Conservation (phyloP, 2,329 filamentous ascomycete genomes). For the Zymoseptoria ardabiliae region DNA sequence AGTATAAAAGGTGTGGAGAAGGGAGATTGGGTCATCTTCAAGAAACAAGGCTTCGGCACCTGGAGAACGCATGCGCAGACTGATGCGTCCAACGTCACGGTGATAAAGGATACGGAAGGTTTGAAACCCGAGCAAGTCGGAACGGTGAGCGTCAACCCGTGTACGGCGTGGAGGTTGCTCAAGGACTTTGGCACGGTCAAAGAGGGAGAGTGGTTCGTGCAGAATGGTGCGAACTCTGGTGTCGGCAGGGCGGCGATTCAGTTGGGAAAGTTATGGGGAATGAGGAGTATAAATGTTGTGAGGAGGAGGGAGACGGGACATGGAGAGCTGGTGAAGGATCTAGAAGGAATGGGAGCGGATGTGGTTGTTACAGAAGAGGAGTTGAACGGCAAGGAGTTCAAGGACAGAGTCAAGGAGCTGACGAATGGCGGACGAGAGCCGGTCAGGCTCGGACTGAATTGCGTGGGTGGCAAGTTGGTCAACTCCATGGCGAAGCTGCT, state of each 20-base stretch:
- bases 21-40: conserved; percentile 94
- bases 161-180: conserved; percentile 89
- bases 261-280: conserved; percentile 74
- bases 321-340: conserved; percentile 53
- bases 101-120: conserved; percentile 61
- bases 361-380: conserved; percentile 57
- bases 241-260: conserved; percentile 90
- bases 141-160: conserved; percentile 86
- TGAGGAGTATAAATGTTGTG: conserved; percentile 84
- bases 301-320: conserved; percentile 66
- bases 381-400: conserved; percentile 55
- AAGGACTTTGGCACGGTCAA: conserved; percentile 63
- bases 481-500: conserved; percentile 71
- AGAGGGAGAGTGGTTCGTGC: conserved; percentile 88
- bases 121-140: conserved; percentile 72
- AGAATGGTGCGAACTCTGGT: conserved; percentile 93
- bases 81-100: conserved; percentile 52
- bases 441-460: conserved; percentile 78
- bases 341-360: conserved; percentile 55
- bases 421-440: conserved; percentile 65
- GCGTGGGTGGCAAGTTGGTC: conserved; percentile 82
- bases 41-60: conserved; percentile 74
- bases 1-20: conserved; percentile 54
- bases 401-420: conserved; percentile 53
- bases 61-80: conserved; percentile 87